A percentile compares a stretch with the other conserved stretches of the same genome.
Evolutionary conservation across 768 basidiomycete species (phyloP).

Genomic region (Russula lepida): DNA sequence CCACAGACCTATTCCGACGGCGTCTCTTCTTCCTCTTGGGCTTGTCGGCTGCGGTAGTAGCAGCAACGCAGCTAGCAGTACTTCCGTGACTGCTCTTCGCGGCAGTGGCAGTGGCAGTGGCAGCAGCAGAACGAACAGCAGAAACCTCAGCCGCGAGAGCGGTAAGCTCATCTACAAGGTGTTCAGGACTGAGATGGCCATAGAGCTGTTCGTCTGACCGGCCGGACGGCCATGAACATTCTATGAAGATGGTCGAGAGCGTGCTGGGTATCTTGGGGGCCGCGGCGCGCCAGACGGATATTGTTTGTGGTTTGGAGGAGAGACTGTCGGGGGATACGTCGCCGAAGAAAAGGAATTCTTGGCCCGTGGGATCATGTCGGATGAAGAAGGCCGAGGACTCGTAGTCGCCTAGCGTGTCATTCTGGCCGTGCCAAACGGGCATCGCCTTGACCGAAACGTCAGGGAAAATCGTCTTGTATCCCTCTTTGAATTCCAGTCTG

Average conservation of each 20-base stretch:
- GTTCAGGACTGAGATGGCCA: conserved; percentile 81
- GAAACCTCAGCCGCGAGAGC: conserved; percentile 62
- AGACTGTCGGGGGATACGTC: conserved; percentile 86
- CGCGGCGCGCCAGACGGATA: conserved; percentile 72
- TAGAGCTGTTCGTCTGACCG: conserved; percentile 60
- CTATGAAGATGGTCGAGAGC: conserved; percentile 82
- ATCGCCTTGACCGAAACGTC: conserved; percentile 57
- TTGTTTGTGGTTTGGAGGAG: conserved; percentile 50
- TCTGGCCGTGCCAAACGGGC: conserved; percentile 66
- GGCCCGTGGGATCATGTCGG: conserved; percentile 48
- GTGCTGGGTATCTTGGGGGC: conserved; percentile 64
- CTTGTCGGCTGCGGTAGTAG: too few relatives aligned
- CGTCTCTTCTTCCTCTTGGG: conserved; percentile 36
- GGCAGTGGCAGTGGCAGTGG: too few relatives aligned
- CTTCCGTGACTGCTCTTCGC: background rate
- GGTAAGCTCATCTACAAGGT: conserved; percentile 66
- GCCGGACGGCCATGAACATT: conserved; percentile 82
- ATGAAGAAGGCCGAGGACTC: conserved; percentile 82
- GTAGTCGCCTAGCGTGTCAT: conserved; percentile 45
- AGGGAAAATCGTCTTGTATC: conserved; percentile 44
- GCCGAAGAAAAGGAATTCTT: conserved; percentile 88
- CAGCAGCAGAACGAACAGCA: conserved; percentile 29
- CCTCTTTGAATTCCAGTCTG: conserved; percentile 45
- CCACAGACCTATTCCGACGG: conserved; percentile 31
- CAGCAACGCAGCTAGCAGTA: conserved; percentile 23